phyloP scores from a whole-genome alignment of 23 red algal species.

The Gracilariopsis chorda region DNA sequence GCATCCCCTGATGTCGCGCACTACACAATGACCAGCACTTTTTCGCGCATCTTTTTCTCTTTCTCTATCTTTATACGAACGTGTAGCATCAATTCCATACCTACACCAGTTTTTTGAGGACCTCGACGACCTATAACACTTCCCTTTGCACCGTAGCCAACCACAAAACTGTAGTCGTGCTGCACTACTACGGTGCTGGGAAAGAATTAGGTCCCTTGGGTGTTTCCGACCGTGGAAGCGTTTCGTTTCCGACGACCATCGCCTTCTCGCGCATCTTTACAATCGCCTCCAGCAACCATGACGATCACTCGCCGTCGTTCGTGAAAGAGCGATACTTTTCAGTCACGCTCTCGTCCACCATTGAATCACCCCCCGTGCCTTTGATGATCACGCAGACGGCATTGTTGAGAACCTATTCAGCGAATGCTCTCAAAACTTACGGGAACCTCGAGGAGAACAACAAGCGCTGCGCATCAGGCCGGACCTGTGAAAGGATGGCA shows the following conservation, averaged over 20 bases:
- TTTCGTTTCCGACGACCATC: too few relatives aligned
- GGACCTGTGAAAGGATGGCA: conserved; percentile 50
- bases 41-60: too few relatives aligned
- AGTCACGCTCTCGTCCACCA: conserved; percentile 35
- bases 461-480: conserved; percentile 69
- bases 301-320: neutral
- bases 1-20: conserved; percentile 34
- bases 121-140: too few relatives aligned
- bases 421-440: conserved; percentile 15
- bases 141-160: too few relatives aligned
- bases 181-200: too few relatives aligned
- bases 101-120: too few relatives aligned
- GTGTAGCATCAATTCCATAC: too few relatives aligned
- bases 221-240: too few relatives aligned
- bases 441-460: conserved; percentile 64
- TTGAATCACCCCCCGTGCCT: neutral
- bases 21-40: conserved; percentile 60
- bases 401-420: neutral
- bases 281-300: conserved; percentile 32
- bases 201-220: too few relatives aligned
- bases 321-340: conserved; percentile 27
- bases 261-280: neutral
- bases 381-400: neutral
- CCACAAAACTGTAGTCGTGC: too few relatives aligned
- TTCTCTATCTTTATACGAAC: too few relatives aligned